Conservation (phyloP, 2,329 filamentous ascomycete genomes). For the Aspergillus fischeri region DNA sequence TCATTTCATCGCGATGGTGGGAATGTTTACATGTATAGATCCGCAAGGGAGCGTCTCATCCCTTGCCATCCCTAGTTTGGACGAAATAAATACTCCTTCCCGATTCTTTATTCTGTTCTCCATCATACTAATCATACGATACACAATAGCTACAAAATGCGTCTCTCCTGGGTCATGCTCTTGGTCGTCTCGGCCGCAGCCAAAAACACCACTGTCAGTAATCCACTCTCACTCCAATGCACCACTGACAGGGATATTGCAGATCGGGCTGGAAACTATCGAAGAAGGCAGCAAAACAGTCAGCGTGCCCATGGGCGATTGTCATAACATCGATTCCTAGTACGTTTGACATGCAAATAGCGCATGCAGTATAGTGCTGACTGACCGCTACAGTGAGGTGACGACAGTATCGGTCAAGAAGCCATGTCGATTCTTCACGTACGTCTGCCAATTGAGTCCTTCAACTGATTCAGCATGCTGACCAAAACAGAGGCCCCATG, state of each 20-base stretch:
- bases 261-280: constrained; percentile 14
- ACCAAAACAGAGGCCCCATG: not conserved
- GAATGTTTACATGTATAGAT: not conserved
- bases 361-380: not conserved
- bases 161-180: not conserved
- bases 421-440: constrained; percentile 1
- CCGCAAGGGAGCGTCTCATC: not conserved
- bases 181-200: not conserved
- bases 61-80: not conserved
- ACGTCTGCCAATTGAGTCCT: not conserved
- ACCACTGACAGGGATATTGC: not conserved
- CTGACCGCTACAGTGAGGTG: not conserved
- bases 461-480: not conserved
- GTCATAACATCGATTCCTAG: constrained; percentile 7
- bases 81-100: not conserved
- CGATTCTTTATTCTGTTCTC: too few species aligned
- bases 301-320: constrained; percentile 5
- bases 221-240: not conserved
- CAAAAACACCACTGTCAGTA: constrained; percentile 1
- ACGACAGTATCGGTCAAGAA: not conserved
- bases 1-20: not conserved
- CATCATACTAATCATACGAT: not conserved
- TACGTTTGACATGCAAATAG: not conserved
- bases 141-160: not conserved
- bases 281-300: constrained; percentile 5